Percentiles rank a stretch among this genome's conserved stretches.
These are phyloP conservation scores for Vitellaria paradoxa DNA, from an alignment of 179 eudicot species.

Conservation along the genomic window DNA sequence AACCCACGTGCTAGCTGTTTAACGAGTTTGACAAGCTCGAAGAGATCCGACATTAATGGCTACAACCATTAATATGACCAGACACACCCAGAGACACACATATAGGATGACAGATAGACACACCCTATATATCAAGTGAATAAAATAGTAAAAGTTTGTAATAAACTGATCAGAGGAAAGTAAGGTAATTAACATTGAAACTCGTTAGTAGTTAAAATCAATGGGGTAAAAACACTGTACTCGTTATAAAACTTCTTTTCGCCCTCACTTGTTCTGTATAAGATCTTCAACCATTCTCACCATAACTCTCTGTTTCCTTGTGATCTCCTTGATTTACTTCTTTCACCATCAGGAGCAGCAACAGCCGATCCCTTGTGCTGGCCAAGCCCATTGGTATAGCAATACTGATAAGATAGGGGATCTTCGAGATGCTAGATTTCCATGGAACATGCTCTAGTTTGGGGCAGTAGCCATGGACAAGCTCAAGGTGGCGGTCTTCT, in stretches of 20 bases:
- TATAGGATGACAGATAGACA: too few species aligned
- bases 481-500: constrained; percentile 29
- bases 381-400: background rate
- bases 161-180: background rate
- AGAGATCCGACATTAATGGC: constrained; percentile 10
- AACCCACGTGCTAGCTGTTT: constrained; percentile 7
- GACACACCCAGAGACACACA: too few species aligned
- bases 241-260: background rate
- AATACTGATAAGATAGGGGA: too few species aligned
- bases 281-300: constrained; percentile 13
- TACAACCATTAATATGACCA: constrained; percentile 4
- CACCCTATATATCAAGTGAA: too few species aligned
- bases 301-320: constrained; percentile 14
- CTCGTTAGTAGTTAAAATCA: background rate
- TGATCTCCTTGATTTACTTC: constrained; percentile 4
- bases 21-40: constrained; percentile 5
- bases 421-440: constrained; percentile 17
- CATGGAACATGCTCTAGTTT: constrained; percentile 26
- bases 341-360: background rate
- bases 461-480: background rate
- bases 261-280: background rate
- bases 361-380: background rate
- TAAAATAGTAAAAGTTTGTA: too few species aligned
- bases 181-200: too few species aligned
- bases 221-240: background rate